Conservation (phyloP, 2,329 filamentous ascomycete genomes). For the Aspergillus terreus region DNA sequence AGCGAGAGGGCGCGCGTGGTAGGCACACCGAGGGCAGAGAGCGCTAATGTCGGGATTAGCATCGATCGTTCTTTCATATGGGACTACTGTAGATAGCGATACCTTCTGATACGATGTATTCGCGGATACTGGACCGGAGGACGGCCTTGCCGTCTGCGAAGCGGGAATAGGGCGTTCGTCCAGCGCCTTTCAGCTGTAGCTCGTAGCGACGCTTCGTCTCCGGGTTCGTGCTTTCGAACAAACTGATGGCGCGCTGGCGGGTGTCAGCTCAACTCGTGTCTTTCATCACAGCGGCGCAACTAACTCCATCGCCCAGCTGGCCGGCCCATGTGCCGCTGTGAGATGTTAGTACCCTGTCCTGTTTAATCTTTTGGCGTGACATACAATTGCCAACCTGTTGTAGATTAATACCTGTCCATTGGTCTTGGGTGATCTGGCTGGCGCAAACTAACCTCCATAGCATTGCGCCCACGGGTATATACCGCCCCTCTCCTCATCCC, state of each 20-base stretch:
- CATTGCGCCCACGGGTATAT: conserved; percentile 98
- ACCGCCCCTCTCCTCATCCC: conserved; percentile 68
- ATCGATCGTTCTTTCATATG: not conserved
- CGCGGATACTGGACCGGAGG: conserved; percentile 83
- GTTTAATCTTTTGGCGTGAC: conserved; percentile 7
- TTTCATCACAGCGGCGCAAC: conserved; percentile 9
- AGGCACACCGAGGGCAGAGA: conserved; percentile 81
- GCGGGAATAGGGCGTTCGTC: conserved; percentile 87
- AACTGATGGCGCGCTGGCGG: conserved; percentile 70
- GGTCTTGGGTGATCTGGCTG: not conserved
- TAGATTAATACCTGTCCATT: conserved; percentile 12
- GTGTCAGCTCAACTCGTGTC: conserved; percentile 2
- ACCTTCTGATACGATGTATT: conserved; percentile 89
- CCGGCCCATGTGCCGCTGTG: conserved; percentile 80
- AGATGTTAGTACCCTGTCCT: conserved; percentile 36
- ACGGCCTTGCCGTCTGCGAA: conserved; percentile 97
- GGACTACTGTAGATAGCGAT: not conserved
- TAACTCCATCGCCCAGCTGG: conserved; percentile 80
- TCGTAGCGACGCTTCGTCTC: conserved; percentile 72
- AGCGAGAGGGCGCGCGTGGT: conserved; percentile 82
- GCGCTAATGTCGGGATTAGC: conserved; percentile 32
- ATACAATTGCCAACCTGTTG: conserved; percentile 49
- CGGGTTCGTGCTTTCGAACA: conserved; percentile 85
- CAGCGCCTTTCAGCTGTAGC: conserved; percentile 90
- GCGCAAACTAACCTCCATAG: conserved; percentile 74